Evolutionary conservation across 2,329 filamentous ascomycete genomes (phyloP).

Genomic region (Hymenoscyphus fraxineus): DNA sequence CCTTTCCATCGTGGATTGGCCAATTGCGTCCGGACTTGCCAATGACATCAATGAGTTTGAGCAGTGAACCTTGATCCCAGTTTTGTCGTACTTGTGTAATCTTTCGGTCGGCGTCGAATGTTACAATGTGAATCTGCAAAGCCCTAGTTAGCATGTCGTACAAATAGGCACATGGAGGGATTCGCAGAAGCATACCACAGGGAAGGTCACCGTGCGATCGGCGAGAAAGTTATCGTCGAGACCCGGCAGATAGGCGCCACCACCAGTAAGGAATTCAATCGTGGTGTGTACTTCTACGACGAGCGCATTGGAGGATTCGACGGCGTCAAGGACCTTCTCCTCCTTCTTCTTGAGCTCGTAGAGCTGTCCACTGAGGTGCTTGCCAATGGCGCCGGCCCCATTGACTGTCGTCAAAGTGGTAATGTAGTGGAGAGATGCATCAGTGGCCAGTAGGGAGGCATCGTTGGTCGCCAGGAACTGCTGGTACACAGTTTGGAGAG

Average conservation of each 20-base stretch:
- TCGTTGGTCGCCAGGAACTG: slow-evolving; percentile 67
- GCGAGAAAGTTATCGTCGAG: slow-evolving; percentile 93
- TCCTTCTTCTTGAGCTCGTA: slow-evolving; percentile 79
- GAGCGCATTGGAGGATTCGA: slow-evolving; percentile 68
- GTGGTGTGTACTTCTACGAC: slow-evolving; percentile 78
- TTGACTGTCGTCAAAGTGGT: slow-evolving; percentile 75
- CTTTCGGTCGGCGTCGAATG: slow-evolving; percentile 71
- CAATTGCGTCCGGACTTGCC: slow-evolving; percentile 86
- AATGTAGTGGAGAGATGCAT: slow-evolving; percentile 79
- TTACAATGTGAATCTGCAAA: slow-evolving; percentile 77
- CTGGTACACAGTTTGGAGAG: slow-evolving; percentile 58
- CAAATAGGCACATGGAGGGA: neutral
- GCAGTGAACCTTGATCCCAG: slow-evolving; percentile 91
- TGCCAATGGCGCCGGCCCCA: slow-evolving; percentile 72
- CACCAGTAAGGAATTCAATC: slow-evolving; percentile 75
- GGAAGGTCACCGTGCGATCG: slow-evolving; percentile 73
- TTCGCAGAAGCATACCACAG: slow-evolving; percentile 61
- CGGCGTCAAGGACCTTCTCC: slow-evolving; percentile 67
- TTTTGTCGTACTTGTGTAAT: slow-evolving; percentile 84
- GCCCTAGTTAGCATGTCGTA: slow-evolving; percentile 15
- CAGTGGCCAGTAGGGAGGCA: slow-evolving; percentile 57
- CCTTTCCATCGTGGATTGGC: slow-evolving; percentile 85
- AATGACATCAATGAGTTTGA: slow-evolving; percentile 93
- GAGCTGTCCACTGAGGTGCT: slow-evolving; percentile 69
- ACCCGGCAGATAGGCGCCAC: slow-evolving; percentile 81